phyloP scores from a whole-genome alignment of 805 yeast genomes.

The Candida nemodendra region DNA sequence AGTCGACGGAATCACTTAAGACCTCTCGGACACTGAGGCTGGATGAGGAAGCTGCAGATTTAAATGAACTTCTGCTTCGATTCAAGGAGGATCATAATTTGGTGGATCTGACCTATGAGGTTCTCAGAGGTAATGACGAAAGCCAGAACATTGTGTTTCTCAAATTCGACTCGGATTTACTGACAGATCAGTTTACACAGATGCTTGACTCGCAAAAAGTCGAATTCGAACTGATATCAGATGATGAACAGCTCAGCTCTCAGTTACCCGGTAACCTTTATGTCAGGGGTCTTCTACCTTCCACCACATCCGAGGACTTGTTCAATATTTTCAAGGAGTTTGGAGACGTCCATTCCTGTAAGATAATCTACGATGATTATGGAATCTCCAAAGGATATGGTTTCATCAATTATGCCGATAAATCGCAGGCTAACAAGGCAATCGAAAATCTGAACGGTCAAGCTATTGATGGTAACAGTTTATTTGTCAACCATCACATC shows the following conservation, averaged over 20 bases:
- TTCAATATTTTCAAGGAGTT: constrained; percentile 36
- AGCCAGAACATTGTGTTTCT: constrained; percentile 14
- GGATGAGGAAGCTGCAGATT: constrained; percentile 8
- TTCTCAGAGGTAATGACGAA: constrained; percentile 19
- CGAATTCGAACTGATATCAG: constrained; percentile 16
- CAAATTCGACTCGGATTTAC: constrained; percentile 14
- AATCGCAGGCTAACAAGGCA: constrained; percentile 61
- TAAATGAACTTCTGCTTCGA: constrained; percentile 17
- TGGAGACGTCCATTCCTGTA: constrained; percentile 46
- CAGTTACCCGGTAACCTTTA: constrained; percentile 54
- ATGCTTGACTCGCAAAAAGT: constrained; percentile 12
- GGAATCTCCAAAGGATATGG: constrained; percentile 57
- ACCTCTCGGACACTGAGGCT: constrained; percentile 7
- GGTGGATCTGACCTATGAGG: constrained; percentile 14
- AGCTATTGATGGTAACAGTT: constrained; percentile 30
- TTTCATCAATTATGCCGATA: constrained; percentile 60
- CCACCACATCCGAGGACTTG: constrained; percentile 38
- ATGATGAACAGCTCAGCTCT: constrained; percentile 16
- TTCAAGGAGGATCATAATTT: constrained; percentile 15
- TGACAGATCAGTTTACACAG: constrained; percentile 15
- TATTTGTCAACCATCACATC: constrained; percentile 62
- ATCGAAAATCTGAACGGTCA: constrained; percentile 40
- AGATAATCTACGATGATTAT: constrained; percentile 45
- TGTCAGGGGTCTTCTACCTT: constrained; percentile 47
- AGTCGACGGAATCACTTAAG: constrained; percentile 13